phyloP scores from a whole-genome alignment of 1,284 basidiomycete species.

The Ustilago vetiveriae region DNA sequence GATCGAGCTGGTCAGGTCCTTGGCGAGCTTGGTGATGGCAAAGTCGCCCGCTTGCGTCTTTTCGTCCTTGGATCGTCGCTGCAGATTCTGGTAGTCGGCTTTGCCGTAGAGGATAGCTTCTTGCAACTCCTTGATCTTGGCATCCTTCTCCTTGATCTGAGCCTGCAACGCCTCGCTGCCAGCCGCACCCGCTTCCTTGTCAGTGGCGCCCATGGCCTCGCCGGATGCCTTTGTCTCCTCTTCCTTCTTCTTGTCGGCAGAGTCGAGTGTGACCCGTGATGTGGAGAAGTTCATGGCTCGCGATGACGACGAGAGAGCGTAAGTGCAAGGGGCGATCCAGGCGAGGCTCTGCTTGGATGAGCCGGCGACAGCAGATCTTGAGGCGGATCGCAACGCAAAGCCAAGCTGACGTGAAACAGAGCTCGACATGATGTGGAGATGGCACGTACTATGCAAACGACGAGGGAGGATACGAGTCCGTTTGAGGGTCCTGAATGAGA shows the following conservation, averaged over 20 bases:
- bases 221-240: slow-evolving; percentile 46
- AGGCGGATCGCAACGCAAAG: slow-evolving; percentile 25
- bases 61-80: slow-evolving; percentile 87
- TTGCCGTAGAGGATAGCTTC: slow-evolving; percentile 65
- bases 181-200: slow-evolving; percentile 17
- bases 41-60: slow-evolving; percentile 91
- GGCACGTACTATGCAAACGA: too few relatives aligned
- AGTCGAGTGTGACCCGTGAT: slow-evolving; percentile 17
- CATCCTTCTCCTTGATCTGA: slow-evolving; percentile 65
- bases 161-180: slow-evolving; percentile 38
- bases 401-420: slow-evolving; percentile 41
- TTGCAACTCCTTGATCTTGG: slow-evolving; percentile 64
- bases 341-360: slow-evolving; percentile 35
- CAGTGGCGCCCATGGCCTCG: slow-evolving; percentile 53
- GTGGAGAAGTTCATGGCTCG: slow-evolving; percentile 42
- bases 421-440: slow-evolving; percentile 33
- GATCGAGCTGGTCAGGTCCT: slow-evolving; percentile 87
- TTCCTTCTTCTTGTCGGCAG: slow-evolving; percentile 44
- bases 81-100: slow-evolving; percentile 94
- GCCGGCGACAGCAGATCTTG: slow-evolving; percentile 28
- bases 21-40: slow-evolving; percentile 89
- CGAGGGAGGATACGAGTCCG: too few relatives aligned
- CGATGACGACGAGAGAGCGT: slow-evolving; percentile 12
- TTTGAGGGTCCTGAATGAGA: not conserved
- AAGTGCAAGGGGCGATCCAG: slow-evolving; percentile 13